Base-by-base conservation (phyloP, 1,284 basidiomycete species). In the Rhodotorula sp. region DNA sequence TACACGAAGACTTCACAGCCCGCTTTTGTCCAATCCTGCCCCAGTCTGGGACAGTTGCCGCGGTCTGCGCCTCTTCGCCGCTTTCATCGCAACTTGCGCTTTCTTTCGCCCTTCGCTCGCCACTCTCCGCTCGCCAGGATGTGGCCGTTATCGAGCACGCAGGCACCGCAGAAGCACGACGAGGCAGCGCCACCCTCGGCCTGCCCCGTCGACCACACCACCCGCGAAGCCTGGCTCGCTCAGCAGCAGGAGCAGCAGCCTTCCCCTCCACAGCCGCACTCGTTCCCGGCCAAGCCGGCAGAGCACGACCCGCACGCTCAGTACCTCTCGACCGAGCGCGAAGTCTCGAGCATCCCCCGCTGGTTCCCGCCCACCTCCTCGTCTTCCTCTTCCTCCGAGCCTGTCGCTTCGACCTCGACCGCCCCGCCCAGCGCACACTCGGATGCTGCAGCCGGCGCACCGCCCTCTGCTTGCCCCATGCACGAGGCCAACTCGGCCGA, bases 271-370 rank as follows among this genome's bases (percentile, higher is more conserved):
- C 73, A 34, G 77, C 41, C 60, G 64, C 75, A 65, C 65, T 60
- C 58, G 52, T 62, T 57, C 76, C 27, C 52, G 71, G 61, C 58
- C 49, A 64, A 53, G 65, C 70, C 67, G 74, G 61, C 72, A 66
- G 54, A 61, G 78, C 61, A 78, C 55, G 71, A 82, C 66, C 84
- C 90, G 71, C 89, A 88, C 16, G 67, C 50, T 16, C 59, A 50
- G 17, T 67, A 61, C 14, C 60, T 68, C 55, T 70, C 61, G 23
- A 85, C 83, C 14, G 86, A 90, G 16, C 88, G 95, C 72, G 90
- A 92, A 79, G 85, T 88, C 44, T 97, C 95, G 9, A 91, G 92
- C 21, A 98, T 98, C 80, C 96, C 95, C 13, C 88, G 90, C 50
- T 78, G 72, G 57, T 71, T 70, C n/a, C 55, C 71, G 7, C 59